phyloP scores from a whole-genome alignment of 2,329 filamentous ascomycete genomes.

The Pestalotiopsis sp. region DNA sequence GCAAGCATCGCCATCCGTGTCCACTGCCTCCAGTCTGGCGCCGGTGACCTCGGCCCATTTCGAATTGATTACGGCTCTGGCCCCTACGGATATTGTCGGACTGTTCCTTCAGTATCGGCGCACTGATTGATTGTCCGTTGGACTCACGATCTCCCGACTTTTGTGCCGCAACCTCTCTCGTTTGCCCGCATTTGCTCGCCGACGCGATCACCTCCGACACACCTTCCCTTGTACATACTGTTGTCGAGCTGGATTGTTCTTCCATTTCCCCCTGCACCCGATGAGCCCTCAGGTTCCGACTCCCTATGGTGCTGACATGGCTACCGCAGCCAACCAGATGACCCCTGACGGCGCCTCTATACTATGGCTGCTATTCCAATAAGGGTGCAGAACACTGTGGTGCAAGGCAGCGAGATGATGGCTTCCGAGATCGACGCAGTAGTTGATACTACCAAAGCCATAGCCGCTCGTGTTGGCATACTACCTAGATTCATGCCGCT shows the following conservation, averaged over 20 bases:
- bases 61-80: constrained; percentile 15
- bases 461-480: neutral
- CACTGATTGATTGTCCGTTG: neutral
- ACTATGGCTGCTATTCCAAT: too few relatives aligned
- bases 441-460: constrained; percentile 2
- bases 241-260: neutral
- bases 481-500: neutral
- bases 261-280: too few relatives aligned
- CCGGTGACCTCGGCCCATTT: constrained; percentile 31
- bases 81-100: neutral
- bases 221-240: neutral
- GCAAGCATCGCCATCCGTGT: constrained; percentile 26
- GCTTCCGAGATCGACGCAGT: constrained; percentile 3
- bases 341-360: too few relatives aligned
- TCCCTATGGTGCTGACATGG: too few relatives aligned
- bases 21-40: constrained; percentile 27
- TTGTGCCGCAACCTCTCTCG: neutral
- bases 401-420: neutral
- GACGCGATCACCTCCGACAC: neutral
- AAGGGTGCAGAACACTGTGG: neutral
- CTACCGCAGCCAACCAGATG: too few relatives aligned
- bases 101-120: neutral
- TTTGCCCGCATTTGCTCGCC: too few relatives aligned
- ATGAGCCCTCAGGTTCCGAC: too few relatives aligned
- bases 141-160: neutral